Percentiles rank a stretch among this genome's conserved stretches.
Evolutionary conservation across 495 filamentous ascomycete species (phyloP).

Genomic region (Collariella sp.): DNA sequence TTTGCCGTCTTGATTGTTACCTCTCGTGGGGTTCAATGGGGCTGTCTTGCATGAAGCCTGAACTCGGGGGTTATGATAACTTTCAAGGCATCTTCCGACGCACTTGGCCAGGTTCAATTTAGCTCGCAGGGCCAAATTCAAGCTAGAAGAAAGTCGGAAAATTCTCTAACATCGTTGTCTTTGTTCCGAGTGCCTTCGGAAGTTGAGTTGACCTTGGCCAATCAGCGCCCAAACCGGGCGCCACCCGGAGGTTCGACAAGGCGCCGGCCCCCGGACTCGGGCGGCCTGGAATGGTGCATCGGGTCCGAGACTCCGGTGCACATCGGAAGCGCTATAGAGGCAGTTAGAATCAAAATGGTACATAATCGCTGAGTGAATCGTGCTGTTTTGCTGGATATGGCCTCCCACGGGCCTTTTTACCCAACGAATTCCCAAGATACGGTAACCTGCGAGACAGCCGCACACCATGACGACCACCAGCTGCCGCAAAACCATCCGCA

Average conservation of each 20-base stretch:
- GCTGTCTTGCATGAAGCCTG: no score
- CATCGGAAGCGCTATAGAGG: not conserved
- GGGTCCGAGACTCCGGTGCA: not conserved
- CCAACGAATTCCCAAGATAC: not conserved
- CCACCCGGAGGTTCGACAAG: not conserved
- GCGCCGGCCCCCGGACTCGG: not conserved
- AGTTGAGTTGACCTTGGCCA: slow-evolving; percentile 6
- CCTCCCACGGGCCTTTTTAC: not conserved
- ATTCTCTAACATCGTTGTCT: no score
- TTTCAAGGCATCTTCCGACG: no score
- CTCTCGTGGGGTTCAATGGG: no score
- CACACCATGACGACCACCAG: not conserved
- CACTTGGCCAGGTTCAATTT: no score
- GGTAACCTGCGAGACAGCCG: not conserved
- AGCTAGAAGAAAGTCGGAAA: no score
- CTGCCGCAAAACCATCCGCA: slow-evolving; percentile 17
- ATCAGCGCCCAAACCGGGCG: slow-evolving; percentile 4
- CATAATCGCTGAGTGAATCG: not conserved
- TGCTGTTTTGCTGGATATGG: not conserved
- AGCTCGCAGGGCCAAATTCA: no score
- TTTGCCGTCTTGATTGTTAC: no score
- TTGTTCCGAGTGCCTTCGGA: slow-evolving; percentile 13
- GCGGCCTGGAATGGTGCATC: not conserved
- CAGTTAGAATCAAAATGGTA: not conserved
- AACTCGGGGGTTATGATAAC: no score